Conservation (phyloP, 805 yeast species). For the Saturnispora mendoncae region DNA sequence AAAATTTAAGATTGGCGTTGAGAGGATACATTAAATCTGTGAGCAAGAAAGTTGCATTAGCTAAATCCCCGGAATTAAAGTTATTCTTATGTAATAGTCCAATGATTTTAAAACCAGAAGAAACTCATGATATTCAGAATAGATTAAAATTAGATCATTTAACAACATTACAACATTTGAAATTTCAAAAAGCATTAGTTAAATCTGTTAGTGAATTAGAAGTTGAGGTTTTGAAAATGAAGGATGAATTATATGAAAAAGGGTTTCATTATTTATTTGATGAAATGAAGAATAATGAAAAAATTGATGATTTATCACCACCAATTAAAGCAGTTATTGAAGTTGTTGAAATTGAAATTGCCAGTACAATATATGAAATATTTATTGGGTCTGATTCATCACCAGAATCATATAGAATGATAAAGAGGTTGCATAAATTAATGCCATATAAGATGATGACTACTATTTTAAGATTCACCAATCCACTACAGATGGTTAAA, state of each 20-base stretch:
- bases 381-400: slow-evolving; percentile 78
- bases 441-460: slow-evolving; percentile 76
- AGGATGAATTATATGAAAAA: slow-evolving; percentile 23
- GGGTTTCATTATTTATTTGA: slow-evolving; percentile 55
- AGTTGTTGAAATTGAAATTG: slow-evolving; percentile 75
- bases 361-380: slow-evolving; percentile 74
- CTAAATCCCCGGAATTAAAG: slow-evolving; percentile 41
- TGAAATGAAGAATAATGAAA: slow-evolving; percentile 45
- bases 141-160: slow-evolving; percentile 53
- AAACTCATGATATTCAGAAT: slow-evolving; percentile 45
- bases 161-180: slow-evolving; percentile 51
- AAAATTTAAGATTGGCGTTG: slow-evolving; percentile 66
- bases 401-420: slow-evolving; percentile 62
- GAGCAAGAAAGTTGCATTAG: slow-evolving; percentile 32
- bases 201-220: slow-evolving; percentile 26
- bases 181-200: slow-evolving; percentile 54
- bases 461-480: slow-evolving; percentile 71
- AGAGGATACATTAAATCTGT: slow-evolving; percentile 45
- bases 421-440: slow-evolving; percentile 60
- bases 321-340: slow-evolving; percentile 62
- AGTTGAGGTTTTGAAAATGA: slow-evolving; percentile 35
- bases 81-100: slow-evolving; percentile 42
- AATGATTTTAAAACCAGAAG: slow-evolving; percentile 34
- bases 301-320: slow-evolving; percentile 53
- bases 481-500: slow-evolving; percentile 79